Conservation (phyloP, 805 yeast genomes). For the Brettanomyces anomalus region DNA sequence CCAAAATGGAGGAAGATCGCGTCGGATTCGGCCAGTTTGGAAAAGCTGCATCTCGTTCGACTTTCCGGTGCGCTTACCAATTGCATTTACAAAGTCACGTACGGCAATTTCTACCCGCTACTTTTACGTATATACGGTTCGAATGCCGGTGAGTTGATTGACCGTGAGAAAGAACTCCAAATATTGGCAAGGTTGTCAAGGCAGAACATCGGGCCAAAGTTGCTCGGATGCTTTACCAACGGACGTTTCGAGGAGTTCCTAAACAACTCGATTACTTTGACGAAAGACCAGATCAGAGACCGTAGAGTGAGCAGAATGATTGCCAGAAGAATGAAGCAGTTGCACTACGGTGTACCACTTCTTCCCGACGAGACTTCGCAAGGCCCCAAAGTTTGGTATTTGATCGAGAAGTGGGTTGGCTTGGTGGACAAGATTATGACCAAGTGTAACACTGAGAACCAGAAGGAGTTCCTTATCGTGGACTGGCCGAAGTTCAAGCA, state of each 20-base stretch:
- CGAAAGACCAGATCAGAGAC: conserved; percentile 63
- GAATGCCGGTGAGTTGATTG: conserved; percentile 77
- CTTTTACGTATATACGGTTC: conserved; percentile 82
- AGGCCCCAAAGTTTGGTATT: conserved; percentile 65
- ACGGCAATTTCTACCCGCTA: conserved; percentile 42
- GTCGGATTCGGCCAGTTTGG: conserved; percentile 26
- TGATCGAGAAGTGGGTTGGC: conserved; percentile 63
- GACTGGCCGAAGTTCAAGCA: conserved; percentile 42
- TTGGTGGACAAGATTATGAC: conserved; percentile 34
- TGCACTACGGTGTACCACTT: conserved; percentile 72
- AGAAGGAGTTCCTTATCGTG: conserved; percentile 32
- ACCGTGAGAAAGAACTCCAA: conserved; percentile 71
- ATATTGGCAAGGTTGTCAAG: conserved; percentile 65
- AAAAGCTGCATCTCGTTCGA: conserved; percentile 45
- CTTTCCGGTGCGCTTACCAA: conserved; percentile 93
- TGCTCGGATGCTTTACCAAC: conserved; percentile 82
- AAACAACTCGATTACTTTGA: conserved; percentile 72
- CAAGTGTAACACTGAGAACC: conserved; percentile 20
- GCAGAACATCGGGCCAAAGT: conserved; percentile 77
- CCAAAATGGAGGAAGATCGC: conserved; percentile 69
- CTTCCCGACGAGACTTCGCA: conserved; percentile 41
- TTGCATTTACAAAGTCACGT: conserved; percentile 63
- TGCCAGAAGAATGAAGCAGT: conserved; percentile 93
- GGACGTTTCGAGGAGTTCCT: conserved; percentile 93
- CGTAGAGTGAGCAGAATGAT: conserved; percentile 72